A percentile compares a stretch with the other conserved stretches of the same genome.
These are phyloP conservation scores for Hyaloperonospora brassicae DNA, from an alignment of 352 stramenopile species.

Conservation along the genomic window DNA sequence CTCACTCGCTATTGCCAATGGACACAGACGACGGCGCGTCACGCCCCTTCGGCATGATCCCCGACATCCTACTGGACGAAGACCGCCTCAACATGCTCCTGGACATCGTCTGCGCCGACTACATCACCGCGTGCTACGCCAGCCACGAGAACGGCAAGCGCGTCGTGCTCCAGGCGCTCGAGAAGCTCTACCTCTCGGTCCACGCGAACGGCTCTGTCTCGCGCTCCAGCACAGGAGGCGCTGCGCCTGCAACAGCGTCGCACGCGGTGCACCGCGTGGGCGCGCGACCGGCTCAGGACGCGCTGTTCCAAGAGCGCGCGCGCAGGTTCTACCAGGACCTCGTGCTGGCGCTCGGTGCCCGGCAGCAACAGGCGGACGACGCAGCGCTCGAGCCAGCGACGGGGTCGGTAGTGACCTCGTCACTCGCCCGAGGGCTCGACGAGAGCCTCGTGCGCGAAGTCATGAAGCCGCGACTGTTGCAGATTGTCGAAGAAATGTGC, in stretches of 20 bases:
- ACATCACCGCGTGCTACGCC: constrained; percentile 79
- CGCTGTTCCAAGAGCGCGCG: constrained; percentile 40
- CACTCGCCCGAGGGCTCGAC: constrained; percentile 29
- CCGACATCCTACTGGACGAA: constrained; percentile 58
- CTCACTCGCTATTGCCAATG: constrained; percentile 5
- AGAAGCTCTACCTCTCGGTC: constrained; percentile 77
- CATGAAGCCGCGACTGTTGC: constrained; percentile 67
- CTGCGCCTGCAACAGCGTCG: constrained; percentile 15
- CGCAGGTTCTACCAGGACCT: constrained; percentile 57
- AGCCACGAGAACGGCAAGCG: constrained; percentile 79
- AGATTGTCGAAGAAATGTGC: constrained; percentile 70
- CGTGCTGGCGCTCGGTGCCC: constrained; percentile 35
- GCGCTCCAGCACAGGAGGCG: neutral
- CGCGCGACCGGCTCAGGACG: constrained; percentile 33
- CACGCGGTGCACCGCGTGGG: constrained; percentile 1
- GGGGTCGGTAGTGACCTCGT: constrained; percentile 3
- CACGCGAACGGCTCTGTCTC: constrained; percentile 18
- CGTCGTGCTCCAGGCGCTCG: constrained; percentile 64
- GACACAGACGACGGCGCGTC: constrained; percentile 15
- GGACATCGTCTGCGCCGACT: constrained; percentile 80
- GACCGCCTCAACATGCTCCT: constrained; percentile 81
- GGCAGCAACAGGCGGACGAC: constrained; percentile 23
- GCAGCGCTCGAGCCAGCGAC: constrained; percentile 11
- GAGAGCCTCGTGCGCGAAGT: constrained; percentile 55
- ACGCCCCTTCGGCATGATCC: constrained; percentile 28